Conservation (phyloP, 2,329 filamentous ascomycete genomes). For the Claviceps citrina region DNA sequence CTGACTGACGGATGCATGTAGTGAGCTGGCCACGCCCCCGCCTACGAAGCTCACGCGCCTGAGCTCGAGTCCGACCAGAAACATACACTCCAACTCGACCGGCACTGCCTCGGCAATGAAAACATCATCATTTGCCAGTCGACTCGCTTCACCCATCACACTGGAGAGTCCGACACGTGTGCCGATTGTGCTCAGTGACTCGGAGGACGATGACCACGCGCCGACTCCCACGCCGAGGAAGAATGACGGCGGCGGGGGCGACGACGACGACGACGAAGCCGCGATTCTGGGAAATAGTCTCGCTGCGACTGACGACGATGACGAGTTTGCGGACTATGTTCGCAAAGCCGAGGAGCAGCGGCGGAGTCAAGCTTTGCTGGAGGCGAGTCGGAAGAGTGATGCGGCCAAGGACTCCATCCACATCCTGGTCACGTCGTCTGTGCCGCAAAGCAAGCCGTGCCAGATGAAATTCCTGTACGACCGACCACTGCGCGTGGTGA, state of each 20-base stretch:
- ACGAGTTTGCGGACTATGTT: constrained; percentile 32
- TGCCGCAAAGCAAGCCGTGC: constrained; percentile 40
- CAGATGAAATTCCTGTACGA: constrained; percentile 51
- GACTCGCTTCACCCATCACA: not conserved
- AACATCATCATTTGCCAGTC: constrained; percentile 8
- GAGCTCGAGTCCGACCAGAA: constrained; percentile 10
- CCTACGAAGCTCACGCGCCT: constrained; percentile 24
- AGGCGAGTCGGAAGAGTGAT: constrained; percentile 6
- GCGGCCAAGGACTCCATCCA: constrained; percentile 14
- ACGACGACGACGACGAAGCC: constrained; percentile 22
- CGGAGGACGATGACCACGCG: constrained; percentile 13
- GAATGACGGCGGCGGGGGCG: constrained; percentile 12
- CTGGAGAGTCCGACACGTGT: not conserved
- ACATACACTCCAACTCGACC: constrained; percentile 4
- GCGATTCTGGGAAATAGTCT: constrained; percentile 13
- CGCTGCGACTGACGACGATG: constrained; percentile 18
- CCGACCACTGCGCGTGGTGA: constrained; percentile 51
- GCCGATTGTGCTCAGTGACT: constrained; percentile 18
- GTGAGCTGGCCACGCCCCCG: constrained; percentile 21
- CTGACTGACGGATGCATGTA: constrained; percentile 7
- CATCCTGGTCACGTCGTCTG: constrained; percentile 41
- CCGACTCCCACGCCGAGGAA: constrained; percentile 3
- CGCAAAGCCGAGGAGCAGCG: constrained; percentile 23
- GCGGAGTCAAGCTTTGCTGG: constrained; percentile 12
- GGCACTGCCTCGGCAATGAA: constrained; percentile 8